Base-by-base conservation (phyloP, 805 yeast genomes). In the Clavispora carvajalis region DNA sequence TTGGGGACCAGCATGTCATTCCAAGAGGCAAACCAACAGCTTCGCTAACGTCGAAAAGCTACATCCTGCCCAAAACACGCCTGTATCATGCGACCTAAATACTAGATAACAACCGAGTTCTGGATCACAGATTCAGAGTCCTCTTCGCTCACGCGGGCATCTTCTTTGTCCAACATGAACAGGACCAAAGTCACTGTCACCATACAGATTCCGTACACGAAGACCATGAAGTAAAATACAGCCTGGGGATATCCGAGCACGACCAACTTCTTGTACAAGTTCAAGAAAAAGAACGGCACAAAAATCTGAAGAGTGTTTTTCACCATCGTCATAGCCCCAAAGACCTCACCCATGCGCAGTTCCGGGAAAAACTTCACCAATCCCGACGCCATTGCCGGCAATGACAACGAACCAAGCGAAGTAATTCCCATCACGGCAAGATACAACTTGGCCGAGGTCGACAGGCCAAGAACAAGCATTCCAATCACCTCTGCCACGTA, bases 261-360 rank as follows among this genome's bases (percentile, higher is more conserved):
- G 25, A 69, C 39, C 3, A 65, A 50, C 16, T 21, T 22, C 38
- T 51, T 51, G 52, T 82, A 84, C 18, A 80, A 39, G 2, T 63
- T 59, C 13, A 82, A 57, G 23, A 75, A 57, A 0, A 65, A 13
- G 5, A 78, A 59, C 0, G 91, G 88, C 1, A 70, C 60, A 7
- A 73, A 41, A 44, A 81, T 61, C 43, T 65, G 59, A 4, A 74
- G 58, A 0, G 74, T 36, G 47, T 77, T 80, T 53, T 79, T 76
- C 13, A 82, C 54, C 37, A 84, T 56, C 0, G 87, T 77, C 33
- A 83, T 57, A 0, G 82, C 87, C 8, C 91, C 89, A 61, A 82
- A 83, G 13, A 81, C 67, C 57, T 82, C 88, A 13, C 95, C 95
- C 4, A 77, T 69, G 45, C 73, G 72, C 11, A 73, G 68, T 30